Percentiles rank a stretch among this genome's conserved stretches.
Evolutionary conservation across 1,284 basidiomycete genomes (phyloP).

Genomic region (Ustilago tritici): DNA sequence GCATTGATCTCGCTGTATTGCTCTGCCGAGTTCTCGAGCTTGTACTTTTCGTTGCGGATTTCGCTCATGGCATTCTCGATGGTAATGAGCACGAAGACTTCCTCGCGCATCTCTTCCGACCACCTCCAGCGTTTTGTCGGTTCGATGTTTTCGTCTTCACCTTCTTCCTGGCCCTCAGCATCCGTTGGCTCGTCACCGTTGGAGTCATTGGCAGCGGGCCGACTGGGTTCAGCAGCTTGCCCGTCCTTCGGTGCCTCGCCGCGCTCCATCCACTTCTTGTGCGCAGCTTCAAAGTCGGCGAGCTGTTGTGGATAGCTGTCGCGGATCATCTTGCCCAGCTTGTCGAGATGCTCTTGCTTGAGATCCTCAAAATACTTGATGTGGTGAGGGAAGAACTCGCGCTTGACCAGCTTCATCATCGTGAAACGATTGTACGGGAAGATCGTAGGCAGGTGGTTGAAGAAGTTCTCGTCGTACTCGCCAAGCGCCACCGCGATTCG

Average conservation of each 20-base stretch:
- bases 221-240: slow-evolving; percentile 12
- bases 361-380: slow-evolving; percentile 58
- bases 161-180: slow-evolving; percentile 29
- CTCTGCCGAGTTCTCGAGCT: slow-evolving; percentile 61
- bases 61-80: slow-evolving; percentile 68
- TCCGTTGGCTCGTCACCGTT: slow-evolving; percentile 30
- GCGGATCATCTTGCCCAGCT: slow-evolving; percentile 49
- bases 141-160: slow-evolving; percentile 47
- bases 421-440: slow-evolving; percentile 92
- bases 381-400: slow-evolving; percentile 66
- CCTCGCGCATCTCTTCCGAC: slow-evolving; percentile 65
- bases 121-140: slow-evolving; percentile 63
- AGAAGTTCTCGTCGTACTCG: slow-evolving; percentile 92
- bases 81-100: slow-evolving; percentile 62
- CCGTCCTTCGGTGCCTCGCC: slow-evolving; percentile 46
- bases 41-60: slow-evolving; percentile 63
- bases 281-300: slow-evolving; percentile 57
- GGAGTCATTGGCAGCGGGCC: not conserved
- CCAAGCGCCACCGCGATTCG: slow-evolving; percentile 82
- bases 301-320: slow-evolving; percentile 55
- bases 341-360: slow-evolving; percentile 62
- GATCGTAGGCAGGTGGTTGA: slow-evolving; percentile 84
- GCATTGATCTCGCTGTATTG: slow-evolving; percentile 65
- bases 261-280: slow-evolving; percentile 47
- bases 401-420: slow-evolving; percentile 68